These are phyloP conservation scores for Venturia oleaginea DNA, from an alignment of 2,329 filamentous ascomycete species.

Conservation along the genomic window DNA sequence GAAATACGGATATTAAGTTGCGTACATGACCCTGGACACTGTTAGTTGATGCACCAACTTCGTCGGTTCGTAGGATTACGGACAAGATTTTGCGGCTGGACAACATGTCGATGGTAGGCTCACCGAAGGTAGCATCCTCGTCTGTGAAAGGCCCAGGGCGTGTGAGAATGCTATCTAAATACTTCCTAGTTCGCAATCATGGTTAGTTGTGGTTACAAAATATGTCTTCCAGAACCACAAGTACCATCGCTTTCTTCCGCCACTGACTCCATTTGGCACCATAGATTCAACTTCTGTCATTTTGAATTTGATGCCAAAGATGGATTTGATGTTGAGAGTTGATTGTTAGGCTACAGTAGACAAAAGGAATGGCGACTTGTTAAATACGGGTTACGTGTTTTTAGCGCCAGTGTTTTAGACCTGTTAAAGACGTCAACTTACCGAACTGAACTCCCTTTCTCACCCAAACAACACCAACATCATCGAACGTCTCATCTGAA, in stretches of 20 bases:
- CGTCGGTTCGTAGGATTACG: background rate
- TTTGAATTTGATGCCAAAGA: background rate
- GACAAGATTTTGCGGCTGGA: conserved; percentile 24
- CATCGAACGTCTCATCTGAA: background rate
- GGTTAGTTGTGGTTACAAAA: background rate
- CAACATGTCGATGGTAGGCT: conserved; percentile 23
- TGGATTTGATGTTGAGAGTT: background rate
- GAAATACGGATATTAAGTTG: background rate
- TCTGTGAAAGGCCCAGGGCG: conserved; percentile 75
- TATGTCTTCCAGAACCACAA: background rate
- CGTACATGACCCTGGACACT: conserved; percentile 27
- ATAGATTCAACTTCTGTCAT: background rate
- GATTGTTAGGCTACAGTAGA: background rate
- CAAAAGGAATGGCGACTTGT: background rate
- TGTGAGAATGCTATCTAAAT: conserved; percentile 72
- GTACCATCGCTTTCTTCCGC: background rate
- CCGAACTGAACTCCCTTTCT: background rate
- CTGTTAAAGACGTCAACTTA: background rate
- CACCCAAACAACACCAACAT: background rate
- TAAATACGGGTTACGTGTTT: background rate
- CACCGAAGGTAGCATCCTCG: conserved; percentile 44
- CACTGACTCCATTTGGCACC: background rate
- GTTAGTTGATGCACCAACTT: background rate
- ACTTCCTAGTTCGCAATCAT: conserved; percentile 50
- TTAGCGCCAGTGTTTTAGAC: background rate